Base-by-base conservation (phyloP, 768 basidiomycete species). In the Imleria badia region DNA sequence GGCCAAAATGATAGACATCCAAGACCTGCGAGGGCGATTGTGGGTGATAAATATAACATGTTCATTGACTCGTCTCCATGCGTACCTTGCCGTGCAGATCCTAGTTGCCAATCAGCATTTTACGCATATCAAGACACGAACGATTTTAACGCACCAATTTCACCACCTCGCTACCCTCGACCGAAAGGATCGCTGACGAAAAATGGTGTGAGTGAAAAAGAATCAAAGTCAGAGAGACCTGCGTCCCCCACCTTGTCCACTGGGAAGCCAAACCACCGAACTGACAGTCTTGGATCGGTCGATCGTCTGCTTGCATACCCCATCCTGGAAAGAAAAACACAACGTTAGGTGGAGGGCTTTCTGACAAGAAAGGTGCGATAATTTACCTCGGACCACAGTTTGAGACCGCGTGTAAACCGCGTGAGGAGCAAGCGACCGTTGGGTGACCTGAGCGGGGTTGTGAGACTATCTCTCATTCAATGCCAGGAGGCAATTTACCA, bases 211-310 rank as follows among this genome's bases (percentile, higher is more conserved):
- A 20, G 15, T 23, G 51, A 51, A 38, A 36, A 30, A 6, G 22
- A 39, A 40, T 36, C 33, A 3, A 23, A 30, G 11, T 19, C 14
- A 20, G 8, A 34, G 15, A 31, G 3, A 46, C 31, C 13, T 11
- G 19, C 9, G 13, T n/a, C 52, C 26, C 61, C 52, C 31, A 78
- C 80, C 77, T 64, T 77, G 72, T 49, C 77, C 78, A 17, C 58
- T 70, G 1, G 81, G 80, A 35, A 81, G 66, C 81, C 81, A 82
- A 30, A 76, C 71, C 20, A 78, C 75, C 5, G 80, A 78, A 48
- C 73, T 76, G 1, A 82, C 76, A 17, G 64, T 61, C 53, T 68
- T 70, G 36, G 66, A 68, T n/a, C 81, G 71, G 45, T 79, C 77
- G 35, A 82, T 81, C 15, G 77, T 81, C 55, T 68, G 73, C 47